These are phyloP conservation scores for Stromatinia cepivora DNA, from an alignment of 2,329 filamentous ascomycete species.

Conservation along the genomic window DNA sequence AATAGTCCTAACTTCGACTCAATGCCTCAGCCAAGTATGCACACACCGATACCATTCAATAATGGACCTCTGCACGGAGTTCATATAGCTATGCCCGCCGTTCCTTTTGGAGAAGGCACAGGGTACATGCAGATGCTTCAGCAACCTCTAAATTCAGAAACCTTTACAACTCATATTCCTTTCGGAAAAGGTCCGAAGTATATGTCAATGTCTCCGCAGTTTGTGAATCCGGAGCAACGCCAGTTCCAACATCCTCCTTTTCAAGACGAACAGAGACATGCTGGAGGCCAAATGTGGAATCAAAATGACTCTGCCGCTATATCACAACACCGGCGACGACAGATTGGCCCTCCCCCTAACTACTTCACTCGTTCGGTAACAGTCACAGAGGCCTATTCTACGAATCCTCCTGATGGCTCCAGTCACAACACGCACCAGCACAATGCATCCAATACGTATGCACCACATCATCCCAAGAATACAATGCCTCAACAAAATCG, in stretches of 20 bases:
- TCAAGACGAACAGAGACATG: background rate
- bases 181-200: background rate
- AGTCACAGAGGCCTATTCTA: background rate
- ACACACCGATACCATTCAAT: fast-evolving
- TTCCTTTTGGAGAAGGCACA: too few relatives aligned
- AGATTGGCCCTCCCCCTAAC: background rate
- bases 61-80: fast-evolving
- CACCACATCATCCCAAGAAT: too few relatives aligned
- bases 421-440: background rate
- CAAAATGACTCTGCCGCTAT: background rate
- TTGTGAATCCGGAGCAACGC: fast-evolving
- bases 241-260: background rate
- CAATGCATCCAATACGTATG: fast-evolving
- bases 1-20: fast-evolving
- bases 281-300: background rate
- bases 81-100: background rate
- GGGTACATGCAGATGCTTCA: background rate
- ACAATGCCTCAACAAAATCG: fast-evolving
- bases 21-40: fast-evolving
- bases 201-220: background rate
- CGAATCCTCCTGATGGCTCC: fast-evolving
- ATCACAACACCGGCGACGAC: background rate
- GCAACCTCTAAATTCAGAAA: background rate
- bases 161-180: too few relatives aligned
- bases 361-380: background rate